phyloP scores from a whole-genome alignment of 257 asterid species.

The Solanum dulcamara region DNA sequence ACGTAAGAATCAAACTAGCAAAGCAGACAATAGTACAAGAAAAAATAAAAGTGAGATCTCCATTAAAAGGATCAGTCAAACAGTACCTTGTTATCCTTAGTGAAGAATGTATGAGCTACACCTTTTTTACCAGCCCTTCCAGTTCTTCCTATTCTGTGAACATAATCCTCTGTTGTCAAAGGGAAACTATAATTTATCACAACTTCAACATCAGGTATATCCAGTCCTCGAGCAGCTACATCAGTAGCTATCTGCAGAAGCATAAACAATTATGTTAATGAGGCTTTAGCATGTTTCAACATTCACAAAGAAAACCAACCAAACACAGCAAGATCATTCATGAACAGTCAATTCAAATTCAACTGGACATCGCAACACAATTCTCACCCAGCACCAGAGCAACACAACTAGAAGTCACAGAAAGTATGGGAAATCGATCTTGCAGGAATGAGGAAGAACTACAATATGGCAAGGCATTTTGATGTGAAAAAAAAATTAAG shows the following conservation, averaged over 20 bases:
- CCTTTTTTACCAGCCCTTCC: slow-evolving; percentile 99
- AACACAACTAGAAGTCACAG: background rate
- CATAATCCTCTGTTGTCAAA: slow-evolving; percentile 92
- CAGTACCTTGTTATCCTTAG: slow-evolving; percentile 82
- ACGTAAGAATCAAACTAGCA: background rate
- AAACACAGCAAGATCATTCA: background rate
- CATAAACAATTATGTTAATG: background rate
- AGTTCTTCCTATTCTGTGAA: slow-evolving; percentile 96
- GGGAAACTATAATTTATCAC: slow-evolving; percentile 97
- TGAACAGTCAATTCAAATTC: background rate
- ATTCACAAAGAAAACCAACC: background rate
- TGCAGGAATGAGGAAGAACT: background rate
- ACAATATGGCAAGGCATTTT: background rate
- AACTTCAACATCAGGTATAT: slow-evolving; percentile 94
- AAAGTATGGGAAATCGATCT: background rate
- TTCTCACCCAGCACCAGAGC: background rate
- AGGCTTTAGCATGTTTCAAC: background rate
- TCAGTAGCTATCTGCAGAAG: slow-evolving; percentile 88
- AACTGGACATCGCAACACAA: background rate
- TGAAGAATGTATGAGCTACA: slow-evolving; percentile 98
- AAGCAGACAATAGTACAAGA: background rate
- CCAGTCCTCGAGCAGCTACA: slow-evolving; percentile 97
- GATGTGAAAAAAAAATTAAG: background rate
- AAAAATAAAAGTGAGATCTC: background rate
- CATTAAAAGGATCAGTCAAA: background rate